phyloP scores from a whole-genome alignment of 768 basidiomycete genomes.

The Leccinum pellstonianum region DNA sequence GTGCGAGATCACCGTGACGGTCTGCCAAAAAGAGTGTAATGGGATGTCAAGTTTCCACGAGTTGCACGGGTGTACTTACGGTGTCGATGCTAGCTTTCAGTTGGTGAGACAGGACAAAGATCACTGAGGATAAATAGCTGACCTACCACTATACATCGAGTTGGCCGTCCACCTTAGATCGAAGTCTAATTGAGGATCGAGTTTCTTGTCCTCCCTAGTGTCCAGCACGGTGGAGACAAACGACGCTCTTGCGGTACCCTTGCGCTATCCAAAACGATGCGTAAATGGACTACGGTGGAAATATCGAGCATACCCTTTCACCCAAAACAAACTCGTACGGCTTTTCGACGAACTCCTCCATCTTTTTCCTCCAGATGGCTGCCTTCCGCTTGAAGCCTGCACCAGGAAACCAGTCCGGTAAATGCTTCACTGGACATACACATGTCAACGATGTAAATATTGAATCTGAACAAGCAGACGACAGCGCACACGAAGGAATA shows the following conservation, averaged over 20 bases:
- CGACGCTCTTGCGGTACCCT: slow-evolving; percentile 39
- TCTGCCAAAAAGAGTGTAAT: slow-evolving; percentile 35
- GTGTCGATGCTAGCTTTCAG: slow-evolving; percentile 56
- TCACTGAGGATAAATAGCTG: background rate
- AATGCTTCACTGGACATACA: slow-evolving; percentile 40
- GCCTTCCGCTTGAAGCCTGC: slow-evolving; percentile 65
- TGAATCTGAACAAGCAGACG: too few species aligned
- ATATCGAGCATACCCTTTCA: slow-evolving; percentile 44
- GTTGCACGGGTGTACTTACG: slow-evolving; percentile 32
- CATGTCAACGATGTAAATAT: background rate
- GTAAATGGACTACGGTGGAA: background rate
- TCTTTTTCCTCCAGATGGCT: slow-evolving; percentile 56
- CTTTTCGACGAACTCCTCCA: slow-evolving; percentile 61
- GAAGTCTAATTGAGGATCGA: slow-evolving; percentile 46
- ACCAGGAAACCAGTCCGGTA: slow-evolving; percentile 70
- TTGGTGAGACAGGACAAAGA: background rate
- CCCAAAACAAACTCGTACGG: slow-evolving; percentile 60
- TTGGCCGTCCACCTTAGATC: slow-evolving; percentile 83
- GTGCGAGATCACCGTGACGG: slow-evolving; percentile 48
- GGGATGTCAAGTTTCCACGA: slow-evolving; percentile 1
- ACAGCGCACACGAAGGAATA: slow-evolving; percentile 35
- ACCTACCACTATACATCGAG: slow-evolving; percentile 64
- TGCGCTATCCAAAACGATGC: slow-evolving; percentile 23
- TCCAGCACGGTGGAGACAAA: slow-evolving; percentile 56
- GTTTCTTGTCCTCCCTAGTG: background rate